Percentiles rank a stretch among this genome's conserved stretches.
Evolutionary conservation across 129 eudicot genomes (phyloP).

Genomic region (Chrysanthemum makinoi): DNA sequence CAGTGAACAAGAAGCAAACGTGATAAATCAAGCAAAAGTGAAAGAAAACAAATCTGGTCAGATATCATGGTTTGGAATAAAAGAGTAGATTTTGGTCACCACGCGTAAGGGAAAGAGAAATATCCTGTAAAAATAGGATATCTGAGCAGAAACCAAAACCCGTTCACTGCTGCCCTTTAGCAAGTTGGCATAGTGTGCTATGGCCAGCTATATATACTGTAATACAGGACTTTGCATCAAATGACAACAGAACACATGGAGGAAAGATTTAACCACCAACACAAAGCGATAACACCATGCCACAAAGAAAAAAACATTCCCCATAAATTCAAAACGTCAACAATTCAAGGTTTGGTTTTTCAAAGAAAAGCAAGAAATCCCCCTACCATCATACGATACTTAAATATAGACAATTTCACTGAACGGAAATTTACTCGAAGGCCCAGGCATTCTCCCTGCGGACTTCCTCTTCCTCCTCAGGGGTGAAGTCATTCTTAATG

Average conservation of each 20-base stretch:
- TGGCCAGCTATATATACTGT: too few relatives aligned
- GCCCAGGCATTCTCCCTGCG: conserved; percentile 88
- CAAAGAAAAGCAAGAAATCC: conserved; percentile 22
- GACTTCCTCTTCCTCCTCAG: conserved; percentile 82
- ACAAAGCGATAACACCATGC: conserved; percentile 12
- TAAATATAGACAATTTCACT: conserved; percentile 18
- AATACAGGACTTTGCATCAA: background rate
- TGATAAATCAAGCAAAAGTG: too few relatives aligned
- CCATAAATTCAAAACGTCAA: background rate
- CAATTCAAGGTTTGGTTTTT: conserved; percentile 2
- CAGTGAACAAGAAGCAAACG: too few relatives aligned
- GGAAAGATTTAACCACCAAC: conserved; percentile 13
- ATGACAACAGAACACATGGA: background rate
- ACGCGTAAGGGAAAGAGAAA: too few relatives aligned
- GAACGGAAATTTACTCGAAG: conserved; percentile 46
- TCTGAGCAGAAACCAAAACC: too few relatives aligned
- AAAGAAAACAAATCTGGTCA: too few relatives aligned
- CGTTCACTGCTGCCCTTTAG: too few relatives aligned
- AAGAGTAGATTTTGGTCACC: too few relatives aligned
- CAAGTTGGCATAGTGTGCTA: too few relatives aligned
- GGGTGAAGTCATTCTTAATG: conserved; percentile 82
- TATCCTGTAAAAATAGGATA: too few relatives aligned
- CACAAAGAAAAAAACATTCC: conserved; percentile 18
- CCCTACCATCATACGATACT: background rate
- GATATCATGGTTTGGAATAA: too few relatives aligned